phyloP scores from a whole-genome alignment of 306 rosid species.

The Sophora flavescens region DNA sequence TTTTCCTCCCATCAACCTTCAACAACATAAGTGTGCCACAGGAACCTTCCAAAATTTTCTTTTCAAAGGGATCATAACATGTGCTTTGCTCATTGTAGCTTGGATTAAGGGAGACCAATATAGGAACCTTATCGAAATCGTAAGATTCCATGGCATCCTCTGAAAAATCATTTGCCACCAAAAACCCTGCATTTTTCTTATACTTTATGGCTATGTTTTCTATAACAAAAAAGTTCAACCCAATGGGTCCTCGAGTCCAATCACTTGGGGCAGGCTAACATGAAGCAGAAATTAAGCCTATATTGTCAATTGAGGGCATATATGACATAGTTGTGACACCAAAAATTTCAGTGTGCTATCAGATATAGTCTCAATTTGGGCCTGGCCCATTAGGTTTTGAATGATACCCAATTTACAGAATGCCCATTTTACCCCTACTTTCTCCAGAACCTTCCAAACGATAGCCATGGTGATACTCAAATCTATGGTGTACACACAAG shows the following conservation, averaged over 20 bases:
- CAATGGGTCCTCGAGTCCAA: constrained; percentile 41
- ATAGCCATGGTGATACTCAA: too few relatives aligned
- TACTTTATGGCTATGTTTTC: constrained; percentile 68
- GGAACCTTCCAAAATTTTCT: constrained; percentile 78
- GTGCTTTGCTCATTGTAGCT: constrained; percentile 70
- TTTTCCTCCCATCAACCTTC: constrained; percentile 77
- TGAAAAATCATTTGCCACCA: constrained; percentile 87
- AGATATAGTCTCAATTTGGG: too few relatives aligned
- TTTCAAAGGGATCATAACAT: constrained; percentile 97
- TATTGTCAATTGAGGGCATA: too few relatives aligned
- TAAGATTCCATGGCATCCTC: constrained; percentile 78
- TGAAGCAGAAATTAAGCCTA: too few relatives aligned
- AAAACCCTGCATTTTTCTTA: constrained; percentile 94
- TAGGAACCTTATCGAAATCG: constrained; percentile 91
- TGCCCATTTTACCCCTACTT: too few relatives aligned
- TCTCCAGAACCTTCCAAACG: too few relatives aligned
- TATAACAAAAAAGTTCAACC: constrained; percentile 66
- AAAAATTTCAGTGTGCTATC: too few relatives aligned
- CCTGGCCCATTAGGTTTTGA: too few relatives aligned
- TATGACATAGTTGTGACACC: too few relatives aligned
- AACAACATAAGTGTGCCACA: constrained; percentile 71
- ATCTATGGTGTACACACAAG: too few relatives aligned
- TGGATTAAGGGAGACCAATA: constrained; percentile 81
- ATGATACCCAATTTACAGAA: too few relatives aligned
- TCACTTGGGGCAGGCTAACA: too few relatives aligned